These are phyloP conservation scores for Penicillium hesseltinei DNA, from an alignment of 2,329 filamentous ascomycete genomes.

Conservation along the genomic window DNA sequence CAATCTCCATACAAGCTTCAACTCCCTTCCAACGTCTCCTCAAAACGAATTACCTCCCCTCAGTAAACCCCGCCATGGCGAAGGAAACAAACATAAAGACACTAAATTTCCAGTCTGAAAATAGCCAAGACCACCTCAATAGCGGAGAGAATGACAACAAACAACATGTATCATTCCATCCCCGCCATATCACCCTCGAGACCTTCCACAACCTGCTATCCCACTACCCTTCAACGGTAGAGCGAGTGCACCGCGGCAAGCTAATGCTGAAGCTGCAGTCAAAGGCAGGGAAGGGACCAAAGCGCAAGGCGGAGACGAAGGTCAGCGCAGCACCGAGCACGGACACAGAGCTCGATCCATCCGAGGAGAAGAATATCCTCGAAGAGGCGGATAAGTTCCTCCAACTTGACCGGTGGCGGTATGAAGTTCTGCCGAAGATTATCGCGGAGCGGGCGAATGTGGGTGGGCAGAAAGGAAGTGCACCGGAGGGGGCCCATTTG, in stretches of 20 bases:
- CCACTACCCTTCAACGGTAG: constrained; percentile 28
- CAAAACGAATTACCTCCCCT: neutral
- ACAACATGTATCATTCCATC: constrained; percentile 19
- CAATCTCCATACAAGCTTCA: neutral
- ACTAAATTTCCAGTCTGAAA: neutral
- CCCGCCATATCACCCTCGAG: constrained; percentile 24
- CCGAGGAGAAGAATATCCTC: constrained; percentile 13
- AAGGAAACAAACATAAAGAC: neutral
- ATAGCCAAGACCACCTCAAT: neutral
- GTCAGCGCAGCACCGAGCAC: neutral
- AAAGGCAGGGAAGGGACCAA: constrained; percentile 17
- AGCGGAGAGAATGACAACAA: neutral
- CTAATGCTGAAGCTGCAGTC: constrained; percentile 18
- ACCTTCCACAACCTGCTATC: constrained; percentile 30
- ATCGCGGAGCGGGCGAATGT: constrained; percentile 18
- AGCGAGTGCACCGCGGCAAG: constrained; percentile 26
- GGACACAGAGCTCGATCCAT: constrained; percentile 1
- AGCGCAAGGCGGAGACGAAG: constrained; percentile 11
- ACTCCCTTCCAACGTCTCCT: neutral
- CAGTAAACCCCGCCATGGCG: neutral
- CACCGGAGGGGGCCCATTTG: constrained; percentile 21
- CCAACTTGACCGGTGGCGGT: constrained; percentile 40
- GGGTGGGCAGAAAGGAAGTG: constrained; percentile 9
- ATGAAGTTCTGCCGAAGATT: constrained; percentile 31
- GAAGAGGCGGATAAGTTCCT: constrained; percentile 29